A percentile compares a stretch with the other conserved stretches of the same genome.
phyloP scores from a whole-genome alignment of 2,329 filamentous ascomycete genomes.

The Pseudogymnoascus sp. region DNA sequence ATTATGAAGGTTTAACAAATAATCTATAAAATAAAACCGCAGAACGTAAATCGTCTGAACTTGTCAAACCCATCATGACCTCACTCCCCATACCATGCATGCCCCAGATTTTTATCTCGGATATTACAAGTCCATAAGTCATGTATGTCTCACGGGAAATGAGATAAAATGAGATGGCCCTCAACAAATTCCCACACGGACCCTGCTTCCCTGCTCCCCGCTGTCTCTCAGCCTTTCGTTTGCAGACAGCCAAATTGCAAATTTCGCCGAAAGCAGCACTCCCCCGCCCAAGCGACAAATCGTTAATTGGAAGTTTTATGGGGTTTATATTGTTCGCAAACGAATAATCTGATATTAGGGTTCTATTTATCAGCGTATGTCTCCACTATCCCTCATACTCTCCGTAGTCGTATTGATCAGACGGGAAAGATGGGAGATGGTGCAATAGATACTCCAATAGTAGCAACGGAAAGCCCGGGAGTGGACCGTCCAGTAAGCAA shows the following conservation, averaged over 20 bases:
- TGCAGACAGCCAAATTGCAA: neutral
- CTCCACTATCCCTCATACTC: neutral
- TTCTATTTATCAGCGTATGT: neutral
- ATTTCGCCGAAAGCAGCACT: neutral
- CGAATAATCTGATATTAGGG: neutral
- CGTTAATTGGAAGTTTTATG: neutral
- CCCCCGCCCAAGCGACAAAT: neutral
- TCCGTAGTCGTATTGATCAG: neutral
- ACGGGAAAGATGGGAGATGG: neutral
- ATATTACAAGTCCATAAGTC: neutral
- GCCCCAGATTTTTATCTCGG: neutral
- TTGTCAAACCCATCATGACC: neutral
- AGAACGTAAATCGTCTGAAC: neutral
- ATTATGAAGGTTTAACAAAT: too few relatives aligned
- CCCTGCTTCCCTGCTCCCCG: neutral
- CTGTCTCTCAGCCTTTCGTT: neutral
- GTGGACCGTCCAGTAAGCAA: neutral
- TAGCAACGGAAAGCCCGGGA: neutral
- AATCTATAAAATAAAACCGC: too few relatives aligned
- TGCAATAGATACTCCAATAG: neutral
- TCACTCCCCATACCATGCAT: neutral
- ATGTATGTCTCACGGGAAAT: neutral
- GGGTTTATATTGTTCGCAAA: neutral
- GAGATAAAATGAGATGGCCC: neutral
- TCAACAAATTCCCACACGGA: neutral